Evolutionary conservation across 176 grass and related monocot species (phyloP), one percentile per base, ranked within the genome.

Genomic region (Triticum timopheevii): DNA sequence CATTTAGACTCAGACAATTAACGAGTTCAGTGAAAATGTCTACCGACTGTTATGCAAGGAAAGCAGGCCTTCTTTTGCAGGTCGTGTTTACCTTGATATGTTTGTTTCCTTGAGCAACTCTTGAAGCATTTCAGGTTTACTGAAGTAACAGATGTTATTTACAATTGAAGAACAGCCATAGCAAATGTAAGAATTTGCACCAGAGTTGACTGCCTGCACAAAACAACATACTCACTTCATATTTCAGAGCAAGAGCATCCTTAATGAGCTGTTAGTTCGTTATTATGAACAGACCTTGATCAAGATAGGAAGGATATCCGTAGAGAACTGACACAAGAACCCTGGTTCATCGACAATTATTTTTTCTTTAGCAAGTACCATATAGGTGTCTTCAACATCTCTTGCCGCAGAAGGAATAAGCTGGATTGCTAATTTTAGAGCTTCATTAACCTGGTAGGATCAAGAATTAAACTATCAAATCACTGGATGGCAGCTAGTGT

Each of bases 111-210:
- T 90, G 66, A 96, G 90, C 47, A 94, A 90, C 20, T 94, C 92
- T 78, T 87, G 61, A 88, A 99, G 97, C 82, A 94, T 92, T 69
- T 99, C 97, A 81, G 90, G 82, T 58, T 95, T 96, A 77, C 92
- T 91, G 79, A 96, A 94, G 74, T 99, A 94, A 88, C 91, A 91
- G 78, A 99, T 99, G 87, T 94, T 96, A 84, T 91, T 94, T 50
- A 94, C 92, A 45, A 94, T 89, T 58, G 97, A 94, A 82, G 93
- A 82, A 86, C 94, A 99, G 11, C 87, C 94, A 89, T 93, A 99
- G 62, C 90, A 96, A 86, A 94, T 86, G 63, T 83, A 90, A 3
- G 88, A 66, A 88, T 99, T 99, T 86, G 97, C 92, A 80, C 97
- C 94, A 90, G 90, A 91, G 73, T 99, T 93, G 25, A 99, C 97